Conservation (phyloP, 345 rosid species). For the Eucalyptus marginata region DNA sequence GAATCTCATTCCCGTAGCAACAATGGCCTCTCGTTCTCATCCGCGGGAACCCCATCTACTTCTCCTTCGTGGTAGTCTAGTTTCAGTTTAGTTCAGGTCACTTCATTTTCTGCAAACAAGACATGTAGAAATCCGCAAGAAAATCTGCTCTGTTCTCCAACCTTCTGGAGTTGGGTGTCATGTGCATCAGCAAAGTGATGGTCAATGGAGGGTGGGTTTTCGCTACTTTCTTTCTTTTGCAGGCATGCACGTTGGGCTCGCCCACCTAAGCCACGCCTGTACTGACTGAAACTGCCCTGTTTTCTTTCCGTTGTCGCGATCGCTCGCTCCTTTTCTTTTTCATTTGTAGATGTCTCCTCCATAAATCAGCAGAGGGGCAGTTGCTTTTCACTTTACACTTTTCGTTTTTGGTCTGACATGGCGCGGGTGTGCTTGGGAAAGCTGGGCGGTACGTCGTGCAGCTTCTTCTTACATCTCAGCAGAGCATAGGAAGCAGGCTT, state of each 20-base stretch:
- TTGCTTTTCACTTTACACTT: background rate
- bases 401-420: background rate
- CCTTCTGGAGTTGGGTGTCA: background rate
- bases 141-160: background rate
- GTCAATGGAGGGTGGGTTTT: background rate
- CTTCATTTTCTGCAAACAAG: background rate
- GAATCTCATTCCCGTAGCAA: constrained; percentile 28
- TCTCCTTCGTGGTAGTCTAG: constrained; percentile 74
- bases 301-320: background rate
- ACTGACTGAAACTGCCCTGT: background rate
- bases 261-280: constrained; percentile 2
- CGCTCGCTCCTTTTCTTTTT: background rate
- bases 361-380: background rate
- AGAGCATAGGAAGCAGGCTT: background rate
- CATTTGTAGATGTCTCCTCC: background rate
- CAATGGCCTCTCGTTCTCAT: constrained; percentile 45
- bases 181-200: background rate
- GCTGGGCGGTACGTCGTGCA: background rate
- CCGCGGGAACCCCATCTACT: constrained; percentile 61
- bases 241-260: background rate
- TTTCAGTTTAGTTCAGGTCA: background rate
- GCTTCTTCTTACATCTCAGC: background rate
- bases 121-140: background rate
- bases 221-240: background rate
- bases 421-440: background rate